phyloP scores from a whole-genome alignment of 257 asterid species.

The Avicennia marina region DNA sequence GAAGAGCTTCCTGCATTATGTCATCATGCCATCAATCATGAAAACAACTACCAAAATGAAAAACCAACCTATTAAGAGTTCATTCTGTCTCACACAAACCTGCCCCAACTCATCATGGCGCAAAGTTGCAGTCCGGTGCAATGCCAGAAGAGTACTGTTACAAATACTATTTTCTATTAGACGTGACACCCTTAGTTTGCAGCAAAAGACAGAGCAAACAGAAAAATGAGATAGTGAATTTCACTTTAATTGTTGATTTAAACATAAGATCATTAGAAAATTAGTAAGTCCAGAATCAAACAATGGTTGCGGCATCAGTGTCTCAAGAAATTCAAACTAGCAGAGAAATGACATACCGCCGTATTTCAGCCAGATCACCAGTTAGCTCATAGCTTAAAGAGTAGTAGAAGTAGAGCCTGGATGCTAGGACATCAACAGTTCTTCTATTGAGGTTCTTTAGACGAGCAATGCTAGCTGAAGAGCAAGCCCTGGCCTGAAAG shows the following conservation, averaged over 20 bases:
- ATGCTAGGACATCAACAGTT: constrained; percentile 73
- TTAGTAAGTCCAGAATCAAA: constrained; percentile 2
- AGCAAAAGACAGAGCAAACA: background rate
- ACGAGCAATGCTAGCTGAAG: constrained; percentile 66
- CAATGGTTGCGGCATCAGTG: constrained; percentile 2
- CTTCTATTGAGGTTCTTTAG: constrained; percentile 51
- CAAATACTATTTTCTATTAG: constrained; percentile 24
- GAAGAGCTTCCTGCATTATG: constrained; percentile 61
- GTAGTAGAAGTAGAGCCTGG: constrained; percentile 70
- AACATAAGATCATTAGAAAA: constrained; percentile 1
- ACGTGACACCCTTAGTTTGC: background rate
- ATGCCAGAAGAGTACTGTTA: constrained; percentile 75
- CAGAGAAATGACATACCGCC: constrained; percentile 45
- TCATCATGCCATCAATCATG: constrained; percentile 12
- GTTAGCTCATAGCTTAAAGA: constrained; percentile 76
- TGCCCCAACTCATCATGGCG: constrained; percentile 98
- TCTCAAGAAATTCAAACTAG: constrained; percentile 5
- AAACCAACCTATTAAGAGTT: constrained; percentile 2
- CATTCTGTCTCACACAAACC: constrained; percentile 41
- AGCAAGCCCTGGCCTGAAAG: constrained; percentile 73
- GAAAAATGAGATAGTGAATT: background rate
- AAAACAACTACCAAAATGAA: constrained; percentile 7
- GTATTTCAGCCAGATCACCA: constrained; percentile 70
- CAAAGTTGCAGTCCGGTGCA: constrained; percentile 89
- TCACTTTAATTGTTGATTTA: background rate